Evolutionary conservation across 352 stramenopile species (phyloP).

Genomic region (Thraustotheca clavata): DNA sequence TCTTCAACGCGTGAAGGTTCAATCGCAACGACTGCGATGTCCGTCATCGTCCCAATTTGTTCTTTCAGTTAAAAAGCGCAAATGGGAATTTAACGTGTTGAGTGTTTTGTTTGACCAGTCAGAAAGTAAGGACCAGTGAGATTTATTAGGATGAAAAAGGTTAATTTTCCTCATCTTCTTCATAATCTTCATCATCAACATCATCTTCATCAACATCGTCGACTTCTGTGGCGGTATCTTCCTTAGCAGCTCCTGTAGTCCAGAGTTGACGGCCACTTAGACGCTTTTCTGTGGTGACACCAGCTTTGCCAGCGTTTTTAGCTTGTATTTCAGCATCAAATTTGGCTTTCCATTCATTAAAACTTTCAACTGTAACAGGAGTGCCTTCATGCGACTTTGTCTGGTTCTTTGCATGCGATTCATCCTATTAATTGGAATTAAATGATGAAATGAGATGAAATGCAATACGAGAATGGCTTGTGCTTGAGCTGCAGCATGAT

Average conservation of each 20-base stretch:
- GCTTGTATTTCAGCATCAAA: constrained; percentile 64
- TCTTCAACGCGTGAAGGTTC: not conserved
- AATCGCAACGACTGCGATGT: not conserved
- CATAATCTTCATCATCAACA: constrained; percentile 51
- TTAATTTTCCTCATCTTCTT: constrained; percentile 37
- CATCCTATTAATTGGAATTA: constrained; percentile 26
- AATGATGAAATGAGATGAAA: not conserved
- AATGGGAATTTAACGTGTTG: not conserved
- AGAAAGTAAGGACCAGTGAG: too few species aligned
- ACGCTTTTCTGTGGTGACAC: constrained; percentile 42
- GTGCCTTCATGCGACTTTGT: constrained; percentile 44
- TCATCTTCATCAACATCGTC: constrained; percentile 55
- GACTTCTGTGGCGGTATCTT: constrained; percentile 32
- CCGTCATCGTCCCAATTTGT: not conserved
- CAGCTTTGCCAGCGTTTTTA: constrained; percentile 55
- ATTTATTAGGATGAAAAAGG: too few species aligned
- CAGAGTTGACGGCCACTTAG: constrained; percentile 68
- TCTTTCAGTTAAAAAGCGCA: not conserved
- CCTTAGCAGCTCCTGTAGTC: constrained; percentile 62
- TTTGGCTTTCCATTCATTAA: constrained; percentile 56
- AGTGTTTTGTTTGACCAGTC: too few species aligned
- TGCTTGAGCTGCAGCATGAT: constrained; percentile 46
- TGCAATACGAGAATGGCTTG: constrained; percentile 19
- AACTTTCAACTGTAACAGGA: constrained; percentile 70
- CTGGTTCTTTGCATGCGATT: constrained; percentile 26